Evolutionary conservation across 1,139 yeast species (phyloP), one percentile per base, ranked within the genome.

Genomic region (Suhomyces bribrorum): DNA sequence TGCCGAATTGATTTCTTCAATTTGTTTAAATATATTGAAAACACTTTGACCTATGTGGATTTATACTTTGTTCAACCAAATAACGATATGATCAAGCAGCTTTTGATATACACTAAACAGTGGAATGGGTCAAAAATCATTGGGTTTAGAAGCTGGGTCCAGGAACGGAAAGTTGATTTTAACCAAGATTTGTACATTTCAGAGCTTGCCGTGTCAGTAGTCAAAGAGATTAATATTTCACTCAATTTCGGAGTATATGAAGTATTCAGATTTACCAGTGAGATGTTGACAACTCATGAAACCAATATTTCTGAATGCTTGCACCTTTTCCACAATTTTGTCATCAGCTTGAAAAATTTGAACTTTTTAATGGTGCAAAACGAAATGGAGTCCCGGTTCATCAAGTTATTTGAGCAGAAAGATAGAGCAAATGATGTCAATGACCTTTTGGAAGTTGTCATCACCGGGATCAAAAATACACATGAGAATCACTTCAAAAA

Each of bases 11-110:
- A 62, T 36, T 65, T 64, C 41, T 56, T 52, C 30, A 53, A 49
- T 20, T 45, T 68, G 5, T 56, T 68, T 38, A 58, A 55, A 41
- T 69, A 50, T 41, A 48, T 65, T 30, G 75, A 70, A 47, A 62
- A 61, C 33, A 67, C 76, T 0, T 59, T 62, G 40, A 56, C 47
- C 4, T 63, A 64, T 38, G 46, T 59, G 11, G 38, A 51, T 1
- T 41, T 47, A 16, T 64, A 58, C 42, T 66, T 70, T 38, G 46
- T 50, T 5, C 47, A 43, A 15, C 29, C 44, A 1, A 44, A 50
- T 11, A 60, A 57, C 40, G 59, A 52, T 6, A 50, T 66, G 23
- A 32, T 46, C 3, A 48, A 50, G 28, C 43, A 38, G 4, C 49
- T 69, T 18, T 40, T 41, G 8, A 43, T 44, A 7, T 46, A 47